These are phyloP conservation scores for Aspergillus felis DNA, from an alignment of 2,329 filamentous ascomycete species.

Conservation along the genomic window DNA sequence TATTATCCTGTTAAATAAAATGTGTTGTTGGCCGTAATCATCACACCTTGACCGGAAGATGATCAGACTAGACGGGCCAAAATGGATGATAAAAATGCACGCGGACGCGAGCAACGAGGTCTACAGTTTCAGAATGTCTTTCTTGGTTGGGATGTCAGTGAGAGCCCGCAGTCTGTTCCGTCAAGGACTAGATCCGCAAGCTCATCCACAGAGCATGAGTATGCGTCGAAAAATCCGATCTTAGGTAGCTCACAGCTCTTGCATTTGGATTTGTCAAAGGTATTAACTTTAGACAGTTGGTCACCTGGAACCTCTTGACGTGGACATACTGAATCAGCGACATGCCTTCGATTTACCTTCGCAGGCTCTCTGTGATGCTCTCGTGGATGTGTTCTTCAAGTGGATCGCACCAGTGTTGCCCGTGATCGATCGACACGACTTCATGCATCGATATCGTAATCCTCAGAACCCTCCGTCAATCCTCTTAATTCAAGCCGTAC, in stretches of 20 bases:
- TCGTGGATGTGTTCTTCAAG: conserved; percentile 10
- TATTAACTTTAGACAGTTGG: background rate
- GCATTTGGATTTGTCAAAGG: background rate
- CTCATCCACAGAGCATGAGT: background rate
- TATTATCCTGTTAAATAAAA: background rate
- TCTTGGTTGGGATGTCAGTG: background rate
- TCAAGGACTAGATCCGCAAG: too few relatives aligned
- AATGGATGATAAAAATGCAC: background rate
- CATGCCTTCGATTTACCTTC: conserved; percentile 9
- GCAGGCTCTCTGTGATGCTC: background rate
- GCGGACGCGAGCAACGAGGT: too few relatives aligned
- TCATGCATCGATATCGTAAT: conserved; percentile 7
- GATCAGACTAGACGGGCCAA: background rate
- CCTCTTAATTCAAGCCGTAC: conserved; percentile 10
- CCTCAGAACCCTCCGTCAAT: conserved; percentile 3
- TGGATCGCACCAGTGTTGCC: conserved; percentile 12
- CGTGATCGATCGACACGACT: conserved; percentile 7
- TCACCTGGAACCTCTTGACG: conserved; percentile 9
- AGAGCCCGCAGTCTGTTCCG: background rate
- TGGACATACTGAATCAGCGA: conserved; percentile 9
- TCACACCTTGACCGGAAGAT: background rate
- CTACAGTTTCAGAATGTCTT: background rate
- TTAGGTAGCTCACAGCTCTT: background rate
- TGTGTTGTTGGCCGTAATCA: background rate
- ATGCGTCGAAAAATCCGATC: background rate